Evolutionary conservation across 129 eudicot genomes (phyloP), one percentile per base, ranked within the genome.

Genomic region (Gnaphalium uliginosum): DNA sequence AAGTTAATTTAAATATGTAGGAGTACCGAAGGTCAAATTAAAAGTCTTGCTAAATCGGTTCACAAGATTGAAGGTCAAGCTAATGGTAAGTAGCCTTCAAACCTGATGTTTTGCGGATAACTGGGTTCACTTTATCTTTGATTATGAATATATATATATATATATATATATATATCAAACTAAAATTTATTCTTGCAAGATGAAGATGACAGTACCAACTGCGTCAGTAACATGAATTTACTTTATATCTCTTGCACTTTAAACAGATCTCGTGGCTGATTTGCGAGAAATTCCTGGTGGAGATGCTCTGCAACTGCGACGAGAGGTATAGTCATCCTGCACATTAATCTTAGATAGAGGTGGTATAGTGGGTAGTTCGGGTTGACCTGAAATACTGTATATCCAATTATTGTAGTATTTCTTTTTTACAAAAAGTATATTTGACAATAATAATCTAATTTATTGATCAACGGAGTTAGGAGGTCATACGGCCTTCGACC

Each of bases 211-310:
- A 18, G 29, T 33, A 19, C 65, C 48, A 14, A 1, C 51, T 11
- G 19, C 50, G 15, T 17, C 8, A 4, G 63, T 70, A 27, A 33
- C 50, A 58, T 19, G 8, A 61, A 54, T 58, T 62, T 66, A 61
- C 65, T 62, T 53, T 69, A n/a, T 75, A 18, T 72, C 1, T 66
- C 25, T 54, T 51, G 61, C 67, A 29, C 22, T 57, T 50, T 25
- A 30, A 73, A 46, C 76, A 92, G 98, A 88, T 83, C 79, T 93
- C 69, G 87, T 90, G 92, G 95, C 86, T 21, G 76, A 82, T 76
- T 77, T 93, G 84, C 88, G 98, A 30, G 96, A 93, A 79, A 86
- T 86, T 72, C 92, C 98, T 5, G 92, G 94, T 39, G 82, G 95
- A 78, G 89, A 86, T 5, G 92, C 98, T 77, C 68, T 93, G 77